Evolutionary conservation across 2,329 filamentous ascomycete genomes (phyloP).

Genomic region (Fonsecaea multimorphosa): DNA sequence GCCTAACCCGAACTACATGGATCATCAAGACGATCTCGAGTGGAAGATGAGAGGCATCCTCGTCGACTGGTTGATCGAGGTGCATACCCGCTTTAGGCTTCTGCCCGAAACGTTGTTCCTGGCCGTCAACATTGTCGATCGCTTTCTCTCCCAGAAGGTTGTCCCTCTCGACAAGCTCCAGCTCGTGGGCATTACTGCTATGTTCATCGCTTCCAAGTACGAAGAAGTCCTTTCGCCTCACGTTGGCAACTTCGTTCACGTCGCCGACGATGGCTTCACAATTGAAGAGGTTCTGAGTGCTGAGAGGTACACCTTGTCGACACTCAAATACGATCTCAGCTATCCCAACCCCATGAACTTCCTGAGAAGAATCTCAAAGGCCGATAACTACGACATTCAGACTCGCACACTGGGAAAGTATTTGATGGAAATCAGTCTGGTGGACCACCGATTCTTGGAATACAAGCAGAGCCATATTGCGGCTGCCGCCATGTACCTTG

Average conservation of each 20-base stretch:
- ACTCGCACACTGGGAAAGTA: slow-evolving; percentile 97
- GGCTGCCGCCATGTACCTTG: slow-evolving; percentile 92
- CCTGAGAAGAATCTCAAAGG: slow-evolving; percentile 96
- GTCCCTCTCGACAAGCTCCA: slow-evolving; percentile 96
- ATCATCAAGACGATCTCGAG: slow-evolving; percentile 89
- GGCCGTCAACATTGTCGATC: slow-evolving; percentile 96
- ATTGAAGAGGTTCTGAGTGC: slow-evolving; percentile 95
- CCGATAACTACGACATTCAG: slow-evolving; percentile 98
- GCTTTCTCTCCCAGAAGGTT: slow-evolving; percentile 93
- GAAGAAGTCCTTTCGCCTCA: slow-evolving; percentile 97
- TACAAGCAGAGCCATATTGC: slow-evolving; percentile 89
- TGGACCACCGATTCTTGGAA: slow-evolving; percentile 91
- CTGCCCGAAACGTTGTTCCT: slow-evolving; percentile 96
- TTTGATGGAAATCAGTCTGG: slow-evolving; percentile 92
- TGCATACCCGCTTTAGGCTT: slow-evolving; percentile 94
- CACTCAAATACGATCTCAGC: slow-evolving; percentile 94
- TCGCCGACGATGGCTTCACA: slow-evolving; percentile 94
- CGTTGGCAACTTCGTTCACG: slow-evolving; percentile 94
- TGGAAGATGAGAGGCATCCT: slow-evolving; percentile 99
- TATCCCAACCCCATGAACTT: slow-evolving; percentile 99
- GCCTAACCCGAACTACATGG: slow-evolving; percentile 94
- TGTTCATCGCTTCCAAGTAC: slow-evolving; percentile 99
- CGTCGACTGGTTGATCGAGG: slow-evolving; percentile 97
- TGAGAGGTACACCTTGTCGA: slow-evolving; percentile 91
- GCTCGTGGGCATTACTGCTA: slow-evolving; percentile 94